Evolutionary conservation across 441 rosid species (phyloP), one percentile per base, ranked within the genome.

Genomic region (Populus hybrid): DNA sequence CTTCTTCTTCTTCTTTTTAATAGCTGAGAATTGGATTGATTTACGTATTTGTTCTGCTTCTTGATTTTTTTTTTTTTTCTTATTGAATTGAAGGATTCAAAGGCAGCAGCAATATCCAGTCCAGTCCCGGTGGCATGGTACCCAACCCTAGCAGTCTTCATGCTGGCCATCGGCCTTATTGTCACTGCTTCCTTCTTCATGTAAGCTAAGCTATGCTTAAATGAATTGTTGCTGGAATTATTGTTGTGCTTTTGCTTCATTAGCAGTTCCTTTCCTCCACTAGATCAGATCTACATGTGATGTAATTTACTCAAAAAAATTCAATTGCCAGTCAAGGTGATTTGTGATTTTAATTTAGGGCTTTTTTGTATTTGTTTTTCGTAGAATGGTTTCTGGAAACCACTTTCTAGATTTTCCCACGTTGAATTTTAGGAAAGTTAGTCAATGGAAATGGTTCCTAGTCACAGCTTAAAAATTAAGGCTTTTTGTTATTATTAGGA

Each of bases 141-240:
- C 73, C 97, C 97, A 70, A 83, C 91, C 53, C 86, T 93, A 26
- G 83, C 98, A 1, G 82, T 91, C 65, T 67, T 87, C 68, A 88
- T 91, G 89, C 90, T 93, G n/a, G 81, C 91, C 72, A 78, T 93
- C 77, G 98, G 98, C 66, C 97, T 95, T 78, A 67, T 93, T 76
- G 72, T 92, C 76, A 87, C 98, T 4, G 97, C 99, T 71, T 84
- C 92, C 73, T 93, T 95, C 90, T 95, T 93, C 92, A 87, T 95
- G 99, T 95, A 82, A 90, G 88, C 76, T 76, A 67, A 57, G 21
- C 81, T 53, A 53, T 53, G n/a, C 8, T 53, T 9, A 53, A 53
- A 53, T 53, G 61, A 53, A 53, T 53, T 53, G 40, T 64, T 42
- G 40, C 10, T 53, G n/a, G 6, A 30, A 30, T 30, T 30, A 30